phyloP scores from a whole-genome alignment of 2,329 filamentous ascomycete genomes.

The Talaromyces sp. region DNA sequence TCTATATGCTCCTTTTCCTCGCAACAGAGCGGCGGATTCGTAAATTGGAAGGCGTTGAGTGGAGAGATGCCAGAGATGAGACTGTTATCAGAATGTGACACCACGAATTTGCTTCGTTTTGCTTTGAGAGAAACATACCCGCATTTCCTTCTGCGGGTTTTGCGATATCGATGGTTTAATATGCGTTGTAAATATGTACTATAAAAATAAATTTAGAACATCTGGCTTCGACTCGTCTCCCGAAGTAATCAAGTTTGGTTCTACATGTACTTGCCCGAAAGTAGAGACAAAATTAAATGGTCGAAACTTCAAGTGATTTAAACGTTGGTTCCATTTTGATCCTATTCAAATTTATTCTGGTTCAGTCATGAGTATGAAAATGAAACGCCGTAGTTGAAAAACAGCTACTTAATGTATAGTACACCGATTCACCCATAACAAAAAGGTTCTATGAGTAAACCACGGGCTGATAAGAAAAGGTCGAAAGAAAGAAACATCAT shows the following conservation, averaged over 20 bases:
- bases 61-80: conserved; percentile 60
- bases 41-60: conserved; percentile 49
- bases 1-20: conserved; percentile 69
- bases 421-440: background rate
- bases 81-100: conserved; percentile 48
- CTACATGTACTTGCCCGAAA: background rate
- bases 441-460: background rate
- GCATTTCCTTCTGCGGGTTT: too few relatives aligned
- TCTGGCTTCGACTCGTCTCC: background rate
- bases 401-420: conserved; percentile 56
- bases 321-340: background rate
- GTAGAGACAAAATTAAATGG: background rate
- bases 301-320: background rate
- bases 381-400: conserved; percentile 41
- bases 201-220: background rate
- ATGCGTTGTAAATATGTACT: background rate
- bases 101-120: background rate
- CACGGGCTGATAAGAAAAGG: background rate
- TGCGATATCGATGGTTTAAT: too few relatives aligned
- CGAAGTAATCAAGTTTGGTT: too few relatives aligned
- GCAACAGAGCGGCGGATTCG: conserved; percentile 61
- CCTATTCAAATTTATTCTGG: background rate
- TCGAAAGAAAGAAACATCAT: background rate
- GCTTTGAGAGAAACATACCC: too few relatives aligned
- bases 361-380: conserved; percentile 22